These are phyloP conservation scores for Dictyostelium brefeldianum DNA, from an alignment of 78 protist genomes.

Conservation along the genomic window DNA sequence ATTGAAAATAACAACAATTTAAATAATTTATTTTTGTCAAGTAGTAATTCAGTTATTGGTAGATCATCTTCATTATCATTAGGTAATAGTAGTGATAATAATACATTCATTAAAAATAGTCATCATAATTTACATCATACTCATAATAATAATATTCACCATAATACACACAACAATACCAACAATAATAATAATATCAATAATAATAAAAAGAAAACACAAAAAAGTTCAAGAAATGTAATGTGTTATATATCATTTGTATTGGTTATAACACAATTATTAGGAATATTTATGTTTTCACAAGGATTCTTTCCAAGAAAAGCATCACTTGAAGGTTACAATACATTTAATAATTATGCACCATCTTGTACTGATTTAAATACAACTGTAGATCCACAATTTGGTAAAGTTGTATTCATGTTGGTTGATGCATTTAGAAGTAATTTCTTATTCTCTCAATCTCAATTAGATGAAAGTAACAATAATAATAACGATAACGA, in stretches of 20 bases:
- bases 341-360: slow-evolving; percentile 30
- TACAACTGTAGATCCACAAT: slow-evolving; percentile 59
- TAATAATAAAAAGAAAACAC: not conserved
- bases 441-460: slow-evolving; percentile 79
- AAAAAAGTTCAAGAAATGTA: slow-evolving; percentile 8
- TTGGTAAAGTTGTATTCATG: slow-evolving; percentile 86
- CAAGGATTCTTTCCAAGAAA: slow-evolving; percentile 76
- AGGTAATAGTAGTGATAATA: slow-evolving; percentile 3
- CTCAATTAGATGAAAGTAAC: not conserved
- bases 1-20: not conserved
- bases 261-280: slow-evolving; percentile 28
- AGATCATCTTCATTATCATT: slow-evolving; percentile 7
- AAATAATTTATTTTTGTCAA: not conserved
- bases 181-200: not conserved
- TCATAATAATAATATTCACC: not conserved
- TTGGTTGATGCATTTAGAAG: slow-evolving; percentile 93
- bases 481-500: too few species aligned
- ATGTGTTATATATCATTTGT: slow-evolving; percentile 43
- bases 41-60: not conserved
- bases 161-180: not conserved
- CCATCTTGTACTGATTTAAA: slow-evolving; percentile 34
- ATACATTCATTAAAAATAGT: not conserved
- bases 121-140: not conserved
- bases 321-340: slow-evolving; percentile 36
- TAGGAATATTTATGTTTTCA: slow-evolving; percentile 72